Evolutionary conservation across 2,329 filamentous ascomycete species (phyloP), one percentile per base, ranked within the genome.

Genomic region (Bipolaris gigantea): DNA sequence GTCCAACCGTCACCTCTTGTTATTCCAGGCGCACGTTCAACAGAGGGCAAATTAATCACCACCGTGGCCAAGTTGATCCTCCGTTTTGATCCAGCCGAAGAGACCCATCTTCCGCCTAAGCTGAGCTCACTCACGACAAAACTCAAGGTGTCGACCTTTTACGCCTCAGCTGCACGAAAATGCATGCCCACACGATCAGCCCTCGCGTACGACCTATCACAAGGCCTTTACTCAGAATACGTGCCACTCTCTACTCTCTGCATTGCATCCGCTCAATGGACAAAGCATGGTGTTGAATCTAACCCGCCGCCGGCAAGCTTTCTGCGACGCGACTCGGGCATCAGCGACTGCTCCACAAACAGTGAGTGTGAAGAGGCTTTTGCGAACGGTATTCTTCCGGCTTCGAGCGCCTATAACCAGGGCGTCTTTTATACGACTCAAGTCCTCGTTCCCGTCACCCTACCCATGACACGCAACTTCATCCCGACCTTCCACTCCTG

Each of bases 401-500:
- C 74, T 2, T 75, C 74, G 47, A 67, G 69, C 7, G 66, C 66
- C 36, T 83, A 81, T 68, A 71, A 75, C 1, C 77, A 77, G 21
- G 70, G 72, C 5, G 66, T 67, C 15, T 86, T 82, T 73, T 89
- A 87, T 73, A 85, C 83, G 2, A 80, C 86, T 6, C 77, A 77
- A n/a, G 75, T 90, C 33, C 68, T 87, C 2, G 81, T 89, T 2
- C 87, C 87, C 0, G 76, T 89, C 63, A 80, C 80, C 0, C 78
- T 89, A 0, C 86, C 87, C 0, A 64, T 68, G n/a, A 76, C 76
- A 57, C 88, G 86, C 62, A 75, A 80, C 23, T 88, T 88, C 68
- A 75, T 88, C 18, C 88, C 87, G 1, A 87, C 86, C 2, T 90
- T 90, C 74, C 85, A 89, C 75, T 81, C 82, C 35, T 90, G 87